Evolutionary conservation across 768 basidiomycete genomes (phyloP).

Genomic region (Suillus hirtellus): DNA sequence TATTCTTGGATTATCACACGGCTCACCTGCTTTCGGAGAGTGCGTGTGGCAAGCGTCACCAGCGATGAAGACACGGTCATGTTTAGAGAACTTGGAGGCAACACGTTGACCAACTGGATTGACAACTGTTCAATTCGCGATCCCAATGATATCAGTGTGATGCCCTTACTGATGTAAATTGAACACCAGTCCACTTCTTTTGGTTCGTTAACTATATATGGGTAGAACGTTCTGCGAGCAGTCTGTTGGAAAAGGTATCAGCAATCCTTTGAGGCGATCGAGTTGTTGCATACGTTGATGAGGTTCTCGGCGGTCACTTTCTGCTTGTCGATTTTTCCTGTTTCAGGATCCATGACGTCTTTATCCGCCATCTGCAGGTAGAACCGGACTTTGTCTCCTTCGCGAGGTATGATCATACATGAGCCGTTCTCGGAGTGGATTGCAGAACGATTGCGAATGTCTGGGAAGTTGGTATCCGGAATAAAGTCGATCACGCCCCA

Average conservation of each 20-base stretch:
- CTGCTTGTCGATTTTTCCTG: conserved; percentile 55
- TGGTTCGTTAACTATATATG: conserved; percentile 51
- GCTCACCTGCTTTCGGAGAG: conserved; percentile 62
- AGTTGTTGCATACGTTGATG: conserved; percentile 42
- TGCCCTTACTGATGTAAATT: conserved; percentile 59
- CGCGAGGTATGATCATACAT: conserved; percentile 75
- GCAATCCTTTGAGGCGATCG: neutral
- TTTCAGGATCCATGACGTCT: conserved; percentile 43
- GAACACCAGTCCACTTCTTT: conserved; percentile 71
- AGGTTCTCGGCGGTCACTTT: conserved; percentile 51
- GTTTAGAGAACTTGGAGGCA: conserved; percentile 57
- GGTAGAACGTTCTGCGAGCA: conserved; percentile 54
- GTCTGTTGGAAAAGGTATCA: conserved; percentile 37
- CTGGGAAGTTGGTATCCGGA: conserved; percentile 76
- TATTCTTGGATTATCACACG: neutral
- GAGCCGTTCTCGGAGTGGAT: conserved; percentile 73
- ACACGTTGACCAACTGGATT: conserved; percentile 70
- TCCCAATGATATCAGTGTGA: neutral
- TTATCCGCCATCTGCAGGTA: conserved; percentile 66
- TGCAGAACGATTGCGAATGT: conserved; percentile 62
- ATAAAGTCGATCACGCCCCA: conserved; percentile 82
- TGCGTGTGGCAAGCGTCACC: conserved; percentile 77
- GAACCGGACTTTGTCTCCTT: conserved; percentile 64
- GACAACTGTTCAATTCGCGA: neutral
- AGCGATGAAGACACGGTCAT: conserved; percentile 73